Conservation (phyloP, 2,329 filamentous ascomycete species). For the Penicillium sp. region DNA sequence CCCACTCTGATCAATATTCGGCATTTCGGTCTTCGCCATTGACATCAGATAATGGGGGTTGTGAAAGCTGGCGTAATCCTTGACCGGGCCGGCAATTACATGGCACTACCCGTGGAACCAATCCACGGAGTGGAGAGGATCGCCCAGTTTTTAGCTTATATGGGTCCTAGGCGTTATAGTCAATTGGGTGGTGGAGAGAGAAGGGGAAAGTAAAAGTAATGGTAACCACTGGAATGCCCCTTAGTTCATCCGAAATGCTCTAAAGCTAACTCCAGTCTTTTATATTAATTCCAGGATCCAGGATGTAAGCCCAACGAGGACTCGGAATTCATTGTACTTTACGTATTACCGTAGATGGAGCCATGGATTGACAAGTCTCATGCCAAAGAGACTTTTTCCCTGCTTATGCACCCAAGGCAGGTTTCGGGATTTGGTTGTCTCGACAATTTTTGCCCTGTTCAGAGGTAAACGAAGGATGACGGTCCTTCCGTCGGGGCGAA, state of each 20-base stretch:
- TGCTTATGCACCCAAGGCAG: not conserved
- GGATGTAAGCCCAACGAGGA: constrained; percentile 3
- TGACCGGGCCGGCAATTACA: constrained; percentile 13
- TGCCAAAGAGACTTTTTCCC: not conserved
- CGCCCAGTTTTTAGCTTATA: not conserved
- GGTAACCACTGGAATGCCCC: not conserved
- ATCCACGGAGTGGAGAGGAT: constrained; percentile 7
- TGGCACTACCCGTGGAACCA: constrained; percentile 7
- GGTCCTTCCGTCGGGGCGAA: not conserved
- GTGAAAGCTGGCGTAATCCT: constrained; percentile 5
- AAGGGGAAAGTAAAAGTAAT: not conserved
- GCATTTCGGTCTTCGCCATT: constrained; percentile 3
- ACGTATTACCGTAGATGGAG: not conserved
- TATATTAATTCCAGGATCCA: constrained; percentile 5
- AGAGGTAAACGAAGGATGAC: not conserved
- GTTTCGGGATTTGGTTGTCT: constrained; percentile 2
- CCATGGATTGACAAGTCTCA: constrained; percentile 14
- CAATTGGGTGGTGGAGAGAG: not conserved
- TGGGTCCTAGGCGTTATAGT: not conserved
- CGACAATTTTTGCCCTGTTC: not conserved
- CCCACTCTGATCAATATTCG: constrained; percentile 10
- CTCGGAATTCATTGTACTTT: constrained; percentile 3
- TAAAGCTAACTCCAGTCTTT: not conserved
- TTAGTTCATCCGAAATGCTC: not conserved
- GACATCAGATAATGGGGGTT: not conserved